Evolutionary conservation across 148 eudicot species (phyloP).

Genomic region (Cornus kousa): DNA sequence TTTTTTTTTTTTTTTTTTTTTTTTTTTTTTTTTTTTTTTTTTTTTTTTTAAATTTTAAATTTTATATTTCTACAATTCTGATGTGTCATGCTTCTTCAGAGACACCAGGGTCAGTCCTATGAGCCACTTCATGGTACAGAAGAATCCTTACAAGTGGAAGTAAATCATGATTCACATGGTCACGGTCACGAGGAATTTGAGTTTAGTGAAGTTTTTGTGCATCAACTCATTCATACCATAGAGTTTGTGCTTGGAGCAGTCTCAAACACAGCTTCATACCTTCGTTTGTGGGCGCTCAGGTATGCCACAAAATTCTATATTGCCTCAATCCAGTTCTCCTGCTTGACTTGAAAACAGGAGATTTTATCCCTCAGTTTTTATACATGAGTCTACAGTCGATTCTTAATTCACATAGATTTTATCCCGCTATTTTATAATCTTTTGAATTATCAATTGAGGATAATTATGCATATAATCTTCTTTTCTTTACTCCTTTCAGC

Average conservation of each 20-base stretch:
- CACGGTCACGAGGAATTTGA: constrained; percentile 94
- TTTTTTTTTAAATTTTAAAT: no score
- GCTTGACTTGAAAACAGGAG: no score
- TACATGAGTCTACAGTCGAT: not conserved
- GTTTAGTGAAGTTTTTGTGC: constrained; percentile 92
- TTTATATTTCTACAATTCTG: constrained; percentile 6
- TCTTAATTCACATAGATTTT: not conserved
- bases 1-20: no score
- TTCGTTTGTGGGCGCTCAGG: constrained; percentile 45
- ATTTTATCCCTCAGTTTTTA: no score
- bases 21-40: no score
- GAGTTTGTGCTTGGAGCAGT: constrained; percentile 99
- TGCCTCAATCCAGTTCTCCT: no score
- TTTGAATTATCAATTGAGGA: not conserved
- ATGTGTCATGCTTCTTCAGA: constrained; percentile 42
- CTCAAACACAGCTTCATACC: constrained; percentile 13
- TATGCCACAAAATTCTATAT: not conserved
- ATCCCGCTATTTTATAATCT: not conserved
- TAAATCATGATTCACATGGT: constrained; percentile 59
- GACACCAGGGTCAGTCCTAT: constrained; percentile 83
- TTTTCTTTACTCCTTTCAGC: constrained; percentile 33
- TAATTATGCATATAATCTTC: not conserved
- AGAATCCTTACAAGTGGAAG: constrained; percentile 58
- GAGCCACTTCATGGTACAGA: constrained; percentile 59
- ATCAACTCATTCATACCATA: constrained; percentile 94